phyloP scores from a whole-genome alignment of 1,284 basidiomycete genomes.

The Puccinia brachypodii region DNA sequence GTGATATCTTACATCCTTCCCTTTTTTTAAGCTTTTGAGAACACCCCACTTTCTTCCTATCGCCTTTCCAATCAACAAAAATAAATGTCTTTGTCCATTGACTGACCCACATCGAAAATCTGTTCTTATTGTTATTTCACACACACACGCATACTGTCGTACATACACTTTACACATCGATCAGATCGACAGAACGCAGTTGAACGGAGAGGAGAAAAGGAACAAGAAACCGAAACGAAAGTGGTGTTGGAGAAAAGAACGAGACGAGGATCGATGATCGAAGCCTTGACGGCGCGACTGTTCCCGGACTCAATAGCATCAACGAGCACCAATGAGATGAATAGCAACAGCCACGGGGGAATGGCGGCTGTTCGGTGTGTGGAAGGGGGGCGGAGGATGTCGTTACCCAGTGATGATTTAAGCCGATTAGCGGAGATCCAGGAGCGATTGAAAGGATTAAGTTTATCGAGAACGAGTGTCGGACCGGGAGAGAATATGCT shows the following conservation, averaged over 20 bases:
- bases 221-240: neutral
- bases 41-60: neutral
- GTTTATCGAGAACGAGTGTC: neutral
- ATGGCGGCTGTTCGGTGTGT: neutral
- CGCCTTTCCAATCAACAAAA: neutral
- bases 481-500: neutral
- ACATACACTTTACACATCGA: too few relatives aligned
- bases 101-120: too few relatives aligned
- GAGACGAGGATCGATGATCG: slow-evolving; percentile 23
- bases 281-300: neutral
- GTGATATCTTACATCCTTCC: neutral
- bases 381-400: neutral
- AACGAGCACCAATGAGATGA: too few relatives aligned
- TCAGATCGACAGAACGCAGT: neutral
- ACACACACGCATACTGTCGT: too few relatives aligned
- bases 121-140: too few relatives aligned
- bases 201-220: neutral
- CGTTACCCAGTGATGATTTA: neutral
- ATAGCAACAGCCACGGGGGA: too few relatives aligned
- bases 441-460: neutral
- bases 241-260: neutral
- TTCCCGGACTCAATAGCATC: neutral
- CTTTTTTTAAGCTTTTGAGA: neutral
- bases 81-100: neutral
- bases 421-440: neutral